Percentiles rank a stretch among this genome's conserved stretches.
Conservation (phyloP, 2,329 filamentous ascomycete genomes). For the Arthroderma sp. region DNA sequence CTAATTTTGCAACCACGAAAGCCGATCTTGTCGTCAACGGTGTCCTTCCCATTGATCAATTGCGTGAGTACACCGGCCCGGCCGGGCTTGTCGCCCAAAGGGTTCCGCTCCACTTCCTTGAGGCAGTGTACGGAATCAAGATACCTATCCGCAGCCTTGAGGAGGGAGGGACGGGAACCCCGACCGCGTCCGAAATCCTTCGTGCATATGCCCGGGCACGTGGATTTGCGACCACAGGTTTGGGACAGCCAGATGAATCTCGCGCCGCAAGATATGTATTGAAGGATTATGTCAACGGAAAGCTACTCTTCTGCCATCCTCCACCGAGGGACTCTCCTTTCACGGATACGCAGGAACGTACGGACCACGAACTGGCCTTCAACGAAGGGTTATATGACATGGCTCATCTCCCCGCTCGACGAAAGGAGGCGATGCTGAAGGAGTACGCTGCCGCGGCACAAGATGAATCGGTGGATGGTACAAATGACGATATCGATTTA, state of each 20-base stretch:
- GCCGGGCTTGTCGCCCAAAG: slow-evolving; percentile 69
- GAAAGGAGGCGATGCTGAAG: slow-evolving; percentile 43
- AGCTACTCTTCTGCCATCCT: slow-evolving; percentile 81
- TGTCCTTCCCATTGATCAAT: slow-evolving; percentile 88
- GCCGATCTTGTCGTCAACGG: slow-evolving; percentile 78
- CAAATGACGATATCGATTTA: slow-evolving; percentile 27
- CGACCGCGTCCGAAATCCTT: slow-evolving; percentile 75
- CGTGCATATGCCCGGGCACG: slow-evolving; percentile 75
- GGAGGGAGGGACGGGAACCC: slow-evolving; percentile 81
- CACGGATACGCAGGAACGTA: background rate
- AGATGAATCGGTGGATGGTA: slow-evolving; percentile 21
- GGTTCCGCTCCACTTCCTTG: slow-evolving; percentile 77
- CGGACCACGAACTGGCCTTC: slow-evolving; percentile 46
- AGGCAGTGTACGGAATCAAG: slow-evolving; percentile 86
- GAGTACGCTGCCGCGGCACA: slow-evolving; percentile 6
- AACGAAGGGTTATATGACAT: slow-evolving; percentile 82
- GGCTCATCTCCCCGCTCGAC: slow-evolving; percentile 67
- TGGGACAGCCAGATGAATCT: slow-evolving; percentile 86
- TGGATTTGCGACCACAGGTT: slow-evolving; percentile 79
- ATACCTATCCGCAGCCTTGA: slow-evolving; percentile 70
- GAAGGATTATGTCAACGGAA: slow-evolving; percentile 96
- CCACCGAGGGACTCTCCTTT: slow-evolving; percentile 55
- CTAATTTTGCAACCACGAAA: slow-evolving; percentile 17
- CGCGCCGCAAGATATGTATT: slow-evolving; percentile 78
- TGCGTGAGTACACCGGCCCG: slow-evolving; percentile 84